Evolutionary conservation across 108 stramenopile genomes (phyloP).

Genomic region (Pseudonitzschia multiseries): DNA sequence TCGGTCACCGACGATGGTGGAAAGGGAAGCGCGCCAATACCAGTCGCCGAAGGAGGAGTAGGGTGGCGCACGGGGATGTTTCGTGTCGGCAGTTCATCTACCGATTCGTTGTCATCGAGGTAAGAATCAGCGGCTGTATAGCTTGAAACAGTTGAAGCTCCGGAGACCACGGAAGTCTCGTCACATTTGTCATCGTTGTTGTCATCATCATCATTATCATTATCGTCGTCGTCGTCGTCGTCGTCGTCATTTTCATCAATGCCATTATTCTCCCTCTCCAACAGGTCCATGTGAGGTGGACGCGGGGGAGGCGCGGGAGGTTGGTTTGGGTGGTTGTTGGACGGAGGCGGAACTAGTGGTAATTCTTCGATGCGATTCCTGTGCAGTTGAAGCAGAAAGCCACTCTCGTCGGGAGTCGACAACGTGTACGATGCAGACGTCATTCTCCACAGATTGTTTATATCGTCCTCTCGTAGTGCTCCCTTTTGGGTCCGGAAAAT

Average conservation of each 20-base stretch:
- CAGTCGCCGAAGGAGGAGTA: not conserved
- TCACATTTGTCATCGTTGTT: not conserved
- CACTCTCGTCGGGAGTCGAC: slow-evolving; percentile 16
- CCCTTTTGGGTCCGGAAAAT: slow-evolving; percentile 20
- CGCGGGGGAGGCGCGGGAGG: too few relatives aligned
- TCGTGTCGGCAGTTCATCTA: not conserved
- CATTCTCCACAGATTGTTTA: slow-evolving; percentile 29
- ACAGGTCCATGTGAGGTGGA: too few relatives aligned
- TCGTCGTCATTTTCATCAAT: not conserved
- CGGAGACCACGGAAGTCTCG: not conserved
- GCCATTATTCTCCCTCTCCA: too few relatives aligned
- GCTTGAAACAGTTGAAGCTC: not conserved
- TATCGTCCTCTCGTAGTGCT: slow-evolving; percentile 1
- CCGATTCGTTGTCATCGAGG: not conserved
- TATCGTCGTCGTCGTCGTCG: not conserved
- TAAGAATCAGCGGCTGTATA: not conserved
- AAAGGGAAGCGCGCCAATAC: too few relatives aligned
- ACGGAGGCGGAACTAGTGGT: too few relatives aligned
- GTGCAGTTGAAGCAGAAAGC: not conserved
- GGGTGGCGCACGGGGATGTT: not conserved
- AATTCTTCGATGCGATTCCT: too few relatives aligned
- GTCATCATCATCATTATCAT: not conserved
- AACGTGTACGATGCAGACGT: slow-evolving; percentile 19
- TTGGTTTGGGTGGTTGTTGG: too few relatives aligned
- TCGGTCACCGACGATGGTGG: too few relatives aligned